Percentiles rank a stretch among this genome's conserved stretches.
Conservation (phyloP, 306 rosid species). For the Prunus salicina region DNA sequence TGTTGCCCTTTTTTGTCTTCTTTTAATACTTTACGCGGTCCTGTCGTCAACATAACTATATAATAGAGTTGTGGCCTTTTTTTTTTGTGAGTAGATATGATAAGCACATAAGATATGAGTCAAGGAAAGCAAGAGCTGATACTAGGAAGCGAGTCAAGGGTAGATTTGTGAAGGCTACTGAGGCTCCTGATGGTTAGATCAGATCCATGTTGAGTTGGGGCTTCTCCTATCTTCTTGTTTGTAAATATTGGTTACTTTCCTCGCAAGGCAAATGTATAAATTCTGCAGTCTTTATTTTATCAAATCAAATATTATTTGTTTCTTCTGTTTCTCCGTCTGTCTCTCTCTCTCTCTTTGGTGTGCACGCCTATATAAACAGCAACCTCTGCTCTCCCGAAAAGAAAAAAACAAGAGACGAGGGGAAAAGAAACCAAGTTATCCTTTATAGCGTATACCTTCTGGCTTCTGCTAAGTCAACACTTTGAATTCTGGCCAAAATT, state of each 20-base stretch:
- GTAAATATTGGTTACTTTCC: constrained; percentile 24
- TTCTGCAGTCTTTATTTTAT: constrained; percentile 5
- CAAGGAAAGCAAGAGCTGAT: constrained; percentile 75
- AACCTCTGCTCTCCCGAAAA: neutral
- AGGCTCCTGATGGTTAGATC: constrained; percentile 25
- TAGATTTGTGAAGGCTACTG: constrained; percentile 62
- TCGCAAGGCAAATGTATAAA: constrained; percentile 18
- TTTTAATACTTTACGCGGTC: neutral
- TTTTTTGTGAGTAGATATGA: constrained; percentile 43
- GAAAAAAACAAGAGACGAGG: neutral
- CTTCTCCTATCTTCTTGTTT: constrained; percentile 5
- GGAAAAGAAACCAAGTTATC: neutral
- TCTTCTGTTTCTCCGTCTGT: neutral
- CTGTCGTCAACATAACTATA: neutral
- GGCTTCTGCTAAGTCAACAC: neutral
- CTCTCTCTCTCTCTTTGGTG: neutral
- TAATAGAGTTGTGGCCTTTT: neutral
- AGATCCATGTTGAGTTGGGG: neutral
- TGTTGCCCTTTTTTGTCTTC: neutral
- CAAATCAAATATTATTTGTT: neutral
- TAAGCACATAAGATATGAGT: constrained; percentile 64
- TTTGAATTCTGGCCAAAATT: neutral
- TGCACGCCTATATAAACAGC: neutral
- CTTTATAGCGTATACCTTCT: neutral
- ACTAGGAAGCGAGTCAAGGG: constrained; percentile 71